Evolutionary conservation across 805 yeast species (phyloP), one percentile per base, ranked within the genome.

Genomic region (Metschnikowia kofuensis): DNA sequence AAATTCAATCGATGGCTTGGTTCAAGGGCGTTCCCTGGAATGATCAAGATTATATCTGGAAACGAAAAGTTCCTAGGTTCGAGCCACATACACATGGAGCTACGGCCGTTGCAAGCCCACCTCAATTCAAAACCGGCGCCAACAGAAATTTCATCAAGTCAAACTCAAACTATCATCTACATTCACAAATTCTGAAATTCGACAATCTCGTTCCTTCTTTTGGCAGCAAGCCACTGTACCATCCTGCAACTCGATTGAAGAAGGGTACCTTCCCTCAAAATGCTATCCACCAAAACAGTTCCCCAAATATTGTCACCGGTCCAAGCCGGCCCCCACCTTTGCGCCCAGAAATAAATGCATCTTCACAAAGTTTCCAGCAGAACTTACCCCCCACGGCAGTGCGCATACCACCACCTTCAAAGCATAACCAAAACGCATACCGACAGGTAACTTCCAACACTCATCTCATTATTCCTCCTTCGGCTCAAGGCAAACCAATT

Each of bases 1-100:
- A 70, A 37, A 63, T 72, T 6, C 69, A 65, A 65, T 51, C 56
- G 13, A 53, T 63, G 38, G 57, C 53, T 11, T 73, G 77, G 77
- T 72, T 73, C 48, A 54, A 54, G 16, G 72, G 67, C 15, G 66
- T 70, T 5, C 68, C 64, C 6, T 73, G 78, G 78, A 62, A 69
- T 42, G 75, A 72, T 51, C 58, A 64, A 34, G 68, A 61, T 41
- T 71, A 56, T 49, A 68, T 73, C 26, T 73, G 78, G 78, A 50
- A 47, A 40, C 44, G 67, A 6, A 60, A 60, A 16, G 67, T 61
- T 4, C 67, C 67, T 0, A 48, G 66, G 27, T 63, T 63, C 36
- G 67, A 63, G 44, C 67, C 67, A 3, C 61, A 54, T 37, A 37
- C 28, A 12, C 48, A 46, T 41, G 27, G 40, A 35, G 40, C 43